phyloP scores from a whole-genome alignment of 148 eudicot genomes.

The Vaccinium vitisidaea region DNA sequence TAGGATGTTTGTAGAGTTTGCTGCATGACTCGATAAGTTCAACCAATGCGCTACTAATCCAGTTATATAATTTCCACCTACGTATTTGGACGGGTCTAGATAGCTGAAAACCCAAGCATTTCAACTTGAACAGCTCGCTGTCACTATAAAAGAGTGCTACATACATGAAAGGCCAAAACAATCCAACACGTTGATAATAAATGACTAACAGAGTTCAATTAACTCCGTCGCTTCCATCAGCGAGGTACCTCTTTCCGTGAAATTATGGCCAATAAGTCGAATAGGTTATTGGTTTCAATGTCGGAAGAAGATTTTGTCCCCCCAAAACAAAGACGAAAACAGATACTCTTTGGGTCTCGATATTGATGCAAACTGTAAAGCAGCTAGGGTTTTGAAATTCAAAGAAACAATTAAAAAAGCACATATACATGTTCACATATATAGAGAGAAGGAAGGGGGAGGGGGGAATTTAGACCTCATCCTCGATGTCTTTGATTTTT shows the following conservation, averaged over 20 bases:
- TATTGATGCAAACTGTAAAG: neutral
- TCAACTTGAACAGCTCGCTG: neutral
- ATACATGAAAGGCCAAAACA: neutral
- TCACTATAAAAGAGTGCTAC: neutral
- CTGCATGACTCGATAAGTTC: neutral
- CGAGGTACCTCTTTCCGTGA: slow-evolving; percentile 2
- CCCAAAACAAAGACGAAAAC: neutral
- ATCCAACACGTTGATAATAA: neutral
- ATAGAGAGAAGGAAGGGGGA: neutral
- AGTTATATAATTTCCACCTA: neutral
- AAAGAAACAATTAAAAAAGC: neutral
- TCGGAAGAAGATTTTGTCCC: neutral
- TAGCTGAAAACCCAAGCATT: neutral
- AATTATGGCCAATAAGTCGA: neutral
- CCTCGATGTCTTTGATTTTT: slow-evolving; percentile 99
- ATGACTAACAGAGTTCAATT: neutral
- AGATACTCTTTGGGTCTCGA: neutral
- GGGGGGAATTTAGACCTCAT: slow-evolving; percentile 57
- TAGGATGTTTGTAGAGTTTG: neutral
- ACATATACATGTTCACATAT: neutral
- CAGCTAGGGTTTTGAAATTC: slow-evolving; percentile 12
- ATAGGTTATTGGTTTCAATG: neutral
- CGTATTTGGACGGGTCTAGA: neutral
- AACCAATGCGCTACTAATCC: neutral
- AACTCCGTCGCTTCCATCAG: neutral